These are phyloP conservation scores for Pythium apleroticum DNA, from an alignment of 352 stramenopile genomes.

Conservation along the genomic window DNA sequence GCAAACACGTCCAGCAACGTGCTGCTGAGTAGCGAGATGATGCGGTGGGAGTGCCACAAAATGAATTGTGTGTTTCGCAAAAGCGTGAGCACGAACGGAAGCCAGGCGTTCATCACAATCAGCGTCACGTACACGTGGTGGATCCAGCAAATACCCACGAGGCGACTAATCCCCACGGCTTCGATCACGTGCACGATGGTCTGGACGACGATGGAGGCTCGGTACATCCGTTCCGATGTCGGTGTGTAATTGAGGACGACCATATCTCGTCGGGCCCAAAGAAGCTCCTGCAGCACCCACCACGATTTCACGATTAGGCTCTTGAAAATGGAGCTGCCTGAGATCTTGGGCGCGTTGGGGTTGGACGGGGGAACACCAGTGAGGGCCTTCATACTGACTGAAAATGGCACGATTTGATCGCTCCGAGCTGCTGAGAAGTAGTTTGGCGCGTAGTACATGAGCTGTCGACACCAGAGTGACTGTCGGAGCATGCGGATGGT, in stretches of 20 bases:
- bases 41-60: conserved; percentile 28
- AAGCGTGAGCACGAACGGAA: conserved; percentile 17
- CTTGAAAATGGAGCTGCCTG: neutral
- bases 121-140: conserved; percentile 13
- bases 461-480: conserved; percentile 11
- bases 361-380: neutral
- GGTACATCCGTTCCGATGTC: conserved; percentile 20
- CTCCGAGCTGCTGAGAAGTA: conserved; percentile 12
- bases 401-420: conserved; percentile 29
- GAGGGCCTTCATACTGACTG: conserved; percentile 17
- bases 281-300: conserved; percentile 21
- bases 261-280: conserved; percentile 24
- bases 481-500: conserved; percentile 19
- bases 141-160: conserved; percentile 11
- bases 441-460: conserved; percentile 31
- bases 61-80: conserved; percentile 21
- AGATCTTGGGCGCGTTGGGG: neutral
- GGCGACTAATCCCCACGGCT: conserved; percentile 13
- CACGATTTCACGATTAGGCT: conserved; percentile 14
- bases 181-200: conserved; percentile 10
- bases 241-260: conserved; percentile 21
- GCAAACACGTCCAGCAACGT: conserved; percentile 16
- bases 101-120: conserved; percentile 16
- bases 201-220: conserved; percentile 15
- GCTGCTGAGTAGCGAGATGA: conserved; percentile 18